Evolutionary conservation across 2,329 filamentous ascomycete species (phyloP).

Genomic region (Metarhizium sp.): DNA sequence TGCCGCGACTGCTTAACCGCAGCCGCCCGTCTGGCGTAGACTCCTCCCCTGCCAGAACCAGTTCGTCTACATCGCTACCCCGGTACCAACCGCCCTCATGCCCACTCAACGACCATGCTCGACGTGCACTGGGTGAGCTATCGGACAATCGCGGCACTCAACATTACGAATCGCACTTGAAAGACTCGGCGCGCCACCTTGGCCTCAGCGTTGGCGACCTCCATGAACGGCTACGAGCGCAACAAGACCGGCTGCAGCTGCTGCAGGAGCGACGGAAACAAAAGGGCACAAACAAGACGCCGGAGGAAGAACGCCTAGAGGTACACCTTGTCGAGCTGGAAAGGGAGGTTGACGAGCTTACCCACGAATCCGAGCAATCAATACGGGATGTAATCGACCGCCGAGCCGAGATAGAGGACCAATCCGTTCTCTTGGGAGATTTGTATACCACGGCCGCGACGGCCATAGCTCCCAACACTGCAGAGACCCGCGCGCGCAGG

Average conservation of each 20-base stretch:
- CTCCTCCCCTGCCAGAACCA: slow-evolving; percentile 12
- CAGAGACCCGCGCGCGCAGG: slow-evolving; percentile 6
- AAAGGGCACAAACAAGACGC: slow-evolving; percentile 23
- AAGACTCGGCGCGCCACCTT: slow-evolving; percentile 33
- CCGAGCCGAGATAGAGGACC: slow-evolving; percentile 40
- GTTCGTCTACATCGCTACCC: slow-evolving; percentile 23
- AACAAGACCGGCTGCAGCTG: slow-evolving; percentile 23
- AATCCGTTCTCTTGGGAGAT: slow-evolving; percentile 27
- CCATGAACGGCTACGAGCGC: slow-evolving; percentile 35
- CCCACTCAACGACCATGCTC: slow-evolving; percentile 30
- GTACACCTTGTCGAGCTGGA: slow-evolving; percentile 30
- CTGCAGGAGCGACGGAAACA: slow-evolving; percentile 26
- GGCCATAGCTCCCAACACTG: slow-evolving; percentile 6
- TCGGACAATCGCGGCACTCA: slow-evolving; percentile 29
- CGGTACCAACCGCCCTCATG: slow-evolving; percentile 39
- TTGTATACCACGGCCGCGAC: slow-evolving; percentile 18
- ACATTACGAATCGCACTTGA: slow-evolving; percentile 37
- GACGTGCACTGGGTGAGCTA: slow-evolving; percentile 32
- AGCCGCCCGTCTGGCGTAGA: slow-evolving; percentile 7
- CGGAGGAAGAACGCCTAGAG: slow-evolving; percentile 28
- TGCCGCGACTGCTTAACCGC: slow-evolving; percentile 25
- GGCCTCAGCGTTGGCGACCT: slow-evolving; percentile 36
- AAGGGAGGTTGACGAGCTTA: slow-evolving; percentile 30
- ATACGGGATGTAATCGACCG: slow-evolving; percentile 41
- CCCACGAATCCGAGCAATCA: slow-evolving; percentile 34